Base-by-base conservation (phyloP, 2,329 filamentous ascomycete genomes). In the Neopestalotiopsis rosae region DNA sequence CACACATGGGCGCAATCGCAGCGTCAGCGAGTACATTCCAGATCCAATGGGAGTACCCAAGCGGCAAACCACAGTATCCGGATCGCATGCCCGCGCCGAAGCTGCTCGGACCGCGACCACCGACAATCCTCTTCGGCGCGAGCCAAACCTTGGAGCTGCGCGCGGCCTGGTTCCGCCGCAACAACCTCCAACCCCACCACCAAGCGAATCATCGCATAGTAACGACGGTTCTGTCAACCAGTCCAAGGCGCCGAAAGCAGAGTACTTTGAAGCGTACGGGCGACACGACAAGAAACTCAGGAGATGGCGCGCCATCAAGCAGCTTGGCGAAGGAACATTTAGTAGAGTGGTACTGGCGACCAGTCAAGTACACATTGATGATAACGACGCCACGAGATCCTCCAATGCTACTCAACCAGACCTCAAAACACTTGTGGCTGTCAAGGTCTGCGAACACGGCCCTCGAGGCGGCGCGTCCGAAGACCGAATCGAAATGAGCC, bases 361-460 rank as follows among this genome's bases (percentile, higher is more conserved):
- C 12, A 94, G 92, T 75, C 90, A 97, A 77, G 87, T 89, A 56
- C 81, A 83, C 12, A 78, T 84, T 10, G 84, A 86, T 0, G 84
- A 86, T 49, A 82, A 85, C 34, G 81, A 83, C 69, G 78, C 71
- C 67, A 74, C 61, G 73, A 72, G 77, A 74, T 69, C 76, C 74
- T 75, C 80, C 72, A 72, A 78, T 74, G 77, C 66, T 70, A 72
- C 70, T 63, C 80, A 76, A 56, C 85, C 89, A 62, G 85, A 93
- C 71, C 90, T 91, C n/a, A 92, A 91, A 76, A 93, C 93, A 66
- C 84, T 99, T 14, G 96, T 98, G 3, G 96, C 96, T 1, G 90
- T 99, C 77, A 99, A 99, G 81, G 90, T 99, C 59, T 95, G 97
- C 77, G 94, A 98, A 79, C 94, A 97, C 81, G 96, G 95, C 3